phyloP scores from a whole-genome alignment of 805 yeast genomes.

The Ogataea kodamae region DNA sequence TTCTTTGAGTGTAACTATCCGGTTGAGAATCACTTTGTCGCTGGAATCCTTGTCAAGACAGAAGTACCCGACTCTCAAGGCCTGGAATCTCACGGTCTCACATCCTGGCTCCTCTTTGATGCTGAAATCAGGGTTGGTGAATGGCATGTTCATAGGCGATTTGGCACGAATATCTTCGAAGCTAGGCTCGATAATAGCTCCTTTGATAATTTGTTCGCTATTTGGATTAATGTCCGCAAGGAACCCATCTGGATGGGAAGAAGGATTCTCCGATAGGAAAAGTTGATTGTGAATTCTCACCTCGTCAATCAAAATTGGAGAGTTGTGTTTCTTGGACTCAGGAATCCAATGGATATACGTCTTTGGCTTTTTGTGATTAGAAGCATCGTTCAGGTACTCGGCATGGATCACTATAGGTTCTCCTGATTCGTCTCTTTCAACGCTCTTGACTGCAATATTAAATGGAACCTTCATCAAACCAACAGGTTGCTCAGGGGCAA shows the following conservation, averaged over 20 bases:
- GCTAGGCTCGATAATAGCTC: conserved; percentile 76
- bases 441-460: conserved; percentile 67
- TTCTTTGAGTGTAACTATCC: conserved; percentile 91
- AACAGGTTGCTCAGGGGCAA: conserved; percentile 91
- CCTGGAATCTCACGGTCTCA: conserved; percentile 96
- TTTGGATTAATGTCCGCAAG: conserved; percentile 77
- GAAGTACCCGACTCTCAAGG: conserved; percentile 94
- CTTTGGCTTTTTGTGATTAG: conserved; percentile 73
- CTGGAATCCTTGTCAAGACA: conserved; percentile 79
- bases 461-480: conserved; percentile 91
- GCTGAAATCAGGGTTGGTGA: conserved; percentile 57
- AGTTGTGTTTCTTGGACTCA: conserved; percentile 51
- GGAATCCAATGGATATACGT: conserved; percentile 98
- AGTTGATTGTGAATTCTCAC: conserved; percentile 84
- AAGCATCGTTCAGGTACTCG: conserved; percentile 65
- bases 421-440: conserved; percentile 61
- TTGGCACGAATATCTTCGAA: conserved; percentile 61
- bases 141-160: conserved; percentile 72
- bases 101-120: conserved; percentile 67
- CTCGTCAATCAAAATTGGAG: conserved; percentile 67
- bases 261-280: conserved; percentile 89
- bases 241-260: conserved; percentile 83
- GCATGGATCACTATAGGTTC: conserved; percentile 69
- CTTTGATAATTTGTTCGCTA: conserved; percentile 63
- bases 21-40: conserved; percentile 68